A percentile compares a stretch with the other conserved stretches of the same genome.
Conservation (phyloP, 345 rosid genomes). For the Noccaea caerulescens region DNA sequence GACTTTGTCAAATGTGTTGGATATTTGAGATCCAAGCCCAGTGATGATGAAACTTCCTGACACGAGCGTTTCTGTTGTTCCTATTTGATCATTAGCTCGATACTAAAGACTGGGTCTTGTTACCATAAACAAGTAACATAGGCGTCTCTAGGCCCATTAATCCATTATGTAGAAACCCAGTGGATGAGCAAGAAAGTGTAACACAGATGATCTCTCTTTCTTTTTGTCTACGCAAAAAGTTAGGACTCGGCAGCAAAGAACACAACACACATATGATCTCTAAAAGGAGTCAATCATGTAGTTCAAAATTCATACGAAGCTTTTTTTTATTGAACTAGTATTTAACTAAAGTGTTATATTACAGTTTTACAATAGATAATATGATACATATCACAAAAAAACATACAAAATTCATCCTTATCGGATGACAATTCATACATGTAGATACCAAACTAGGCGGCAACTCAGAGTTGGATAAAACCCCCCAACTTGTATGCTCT, state of each 20-base stretch:
- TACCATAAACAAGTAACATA: neutral
- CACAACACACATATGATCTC: neutral
- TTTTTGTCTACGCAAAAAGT: no score
- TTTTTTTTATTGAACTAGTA: neutral
- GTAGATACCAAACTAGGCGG: neutral
- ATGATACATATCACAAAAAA: neutral
- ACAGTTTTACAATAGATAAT: neutral
- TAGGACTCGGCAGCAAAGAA: no score
- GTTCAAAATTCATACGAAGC: neutral
- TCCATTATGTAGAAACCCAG: neutral
- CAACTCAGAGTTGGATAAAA: constrained; percentile 5
- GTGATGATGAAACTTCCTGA: constrained; percentile 19
- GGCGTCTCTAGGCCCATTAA: neutral
- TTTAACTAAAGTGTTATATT: neutral
- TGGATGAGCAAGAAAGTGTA: neutral
- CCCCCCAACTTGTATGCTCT: neutral
- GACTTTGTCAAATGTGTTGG: neutral
- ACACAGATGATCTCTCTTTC: neutral
- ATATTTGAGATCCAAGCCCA: neutral
- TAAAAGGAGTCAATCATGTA: neutral
- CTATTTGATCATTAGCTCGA: neutral
- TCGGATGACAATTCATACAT: neutral
- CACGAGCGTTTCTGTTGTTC: constrained; percentile 23
- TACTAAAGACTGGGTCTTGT: constrained; percentile 4
- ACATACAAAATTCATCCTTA: neutral